These are phyloP conservation scores for Aurinia saxatilis DNA, from an alignment of 345 rosid species.

Conservation along the genomic window DNA sequence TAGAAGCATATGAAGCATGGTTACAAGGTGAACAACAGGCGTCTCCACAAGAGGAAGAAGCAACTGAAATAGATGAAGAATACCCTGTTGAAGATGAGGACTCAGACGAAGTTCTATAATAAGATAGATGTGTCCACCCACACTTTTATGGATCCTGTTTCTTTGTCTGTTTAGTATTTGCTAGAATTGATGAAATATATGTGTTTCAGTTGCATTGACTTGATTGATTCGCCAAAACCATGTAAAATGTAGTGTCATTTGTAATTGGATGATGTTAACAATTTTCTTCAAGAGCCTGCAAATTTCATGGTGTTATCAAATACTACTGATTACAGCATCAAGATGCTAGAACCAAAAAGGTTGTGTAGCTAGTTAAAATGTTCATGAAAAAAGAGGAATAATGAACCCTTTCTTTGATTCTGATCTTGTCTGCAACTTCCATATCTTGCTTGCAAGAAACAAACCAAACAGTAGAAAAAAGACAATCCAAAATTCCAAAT, in stretches of 20 bases:
- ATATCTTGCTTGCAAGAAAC: too few species aligned
- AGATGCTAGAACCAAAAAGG: too few species aligned
- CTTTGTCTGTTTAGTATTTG: background rate
- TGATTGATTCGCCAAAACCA: background rate
- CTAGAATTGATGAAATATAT: background rate
- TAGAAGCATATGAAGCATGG: background rate
- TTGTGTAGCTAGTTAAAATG: too few species aligned
- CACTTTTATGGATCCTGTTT: background rate
- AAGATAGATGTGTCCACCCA: background rate
- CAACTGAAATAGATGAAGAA: conserved; percentile 3
- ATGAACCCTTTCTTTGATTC: too few species aligned
- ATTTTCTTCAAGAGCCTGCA: background rate
- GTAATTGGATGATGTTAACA: background rate
- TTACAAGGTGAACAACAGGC: background rate
- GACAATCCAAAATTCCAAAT: too few species aligned
- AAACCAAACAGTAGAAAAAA: too few species aligned
- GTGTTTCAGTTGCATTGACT: background rate
- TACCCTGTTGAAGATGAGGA: conserved; percentile 7
- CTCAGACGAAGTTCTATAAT: background rate
- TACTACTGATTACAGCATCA: too few species aligned
- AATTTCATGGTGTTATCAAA: too few species aligned
- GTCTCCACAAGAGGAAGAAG: background rate
- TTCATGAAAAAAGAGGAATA: too few species aligned
- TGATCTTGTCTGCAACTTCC: too few species aligned
- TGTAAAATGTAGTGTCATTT: background rate